These are phyloP conservation scores for Polychaeton citri DNA, from an alignment of 2,329 filamentous ascomycete genomes.

Conservation along the genomic window DNA sequence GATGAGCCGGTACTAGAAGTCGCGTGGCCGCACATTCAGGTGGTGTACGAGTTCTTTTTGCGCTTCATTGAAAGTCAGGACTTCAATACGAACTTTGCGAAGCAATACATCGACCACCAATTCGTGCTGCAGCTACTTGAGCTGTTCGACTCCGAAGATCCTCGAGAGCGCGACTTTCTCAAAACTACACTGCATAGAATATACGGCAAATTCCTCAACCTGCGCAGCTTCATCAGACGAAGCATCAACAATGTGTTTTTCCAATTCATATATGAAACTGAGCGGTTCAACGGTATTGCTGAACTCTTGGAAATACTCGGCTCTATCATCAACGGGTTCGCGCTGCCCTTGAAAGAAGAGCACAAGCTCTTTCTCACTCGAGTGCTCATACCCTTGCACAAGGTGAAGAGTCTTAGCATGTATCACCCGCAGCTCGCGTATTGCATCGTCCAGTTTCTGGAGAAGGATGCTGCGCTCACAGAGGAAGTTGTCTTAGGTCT, in stretches of 20 bases:
- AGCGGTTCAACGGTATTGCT: constrained; percentile 95
- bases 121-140: constrained; percentile 95
- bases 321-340: constrained; percentile 98
- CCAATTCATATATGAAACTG: constrained; percentile 97
- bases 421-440: constrained; percentile 97
- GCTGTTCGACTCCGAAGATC: constrained; percentile 95
- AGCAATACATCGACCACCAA: constrained; percentile 95
- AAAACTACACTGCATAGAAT: constrained; percentile 97
- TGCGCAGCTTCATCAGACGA: constrained; percentile 89
- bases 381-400: constrained; percentile 86
- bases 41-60: constrained; percentile 98
- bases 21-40: constrained; percentile 97
- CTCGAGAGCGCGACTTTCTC: constrained; percentile 87
- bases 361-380: constrained; percentile 96
- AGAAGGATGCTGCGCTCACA: constrained; percentile 92
- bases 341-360: constrained; percentile 90
- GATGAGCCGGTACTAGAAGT: constrained; percentile 97
- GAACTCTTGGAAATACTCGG: constrained; percentile 93
- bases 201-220: constrained; percentile 96
- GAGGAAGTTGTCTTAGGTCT: constrained; percentile 95
- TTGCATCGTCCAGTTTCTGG: constrained; percentile 96
- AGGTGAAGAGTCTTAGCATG: constrained; percentile 99
- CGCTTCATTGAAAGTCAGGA: constrained; percentile 98
- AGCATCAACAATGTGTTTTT: constrained; percentile 99
- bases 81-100: constrained; percentile 99